Base-by-base conservation (phyloP, 1,284 basidiomycete species). In the Apiotrichum montevideense region DNA sequence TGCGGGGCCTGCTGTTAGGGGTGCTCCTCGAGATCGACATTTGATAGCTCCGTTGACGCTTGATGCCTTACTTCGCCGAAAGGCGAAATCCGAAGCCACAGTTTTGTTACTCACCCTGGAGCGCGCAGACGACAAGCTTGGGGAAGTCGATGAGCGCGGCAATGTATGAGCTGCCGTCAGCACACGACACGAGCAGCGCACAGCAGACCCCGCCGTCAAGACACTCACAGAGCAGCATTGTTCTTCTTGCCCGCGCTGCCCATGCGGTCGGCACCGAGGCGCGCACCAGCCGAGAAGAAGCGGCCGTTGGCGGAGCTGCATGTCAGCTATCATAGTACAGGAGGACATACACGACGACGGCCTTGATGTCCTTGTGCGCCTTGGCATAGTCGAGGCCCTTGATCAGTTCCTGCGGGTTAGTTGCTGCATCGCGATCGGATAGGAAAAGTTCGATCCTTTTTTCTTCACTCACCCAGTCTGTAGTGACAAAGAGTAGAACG, bases 101-200 rank as follows among this genome's bases (percentile, higher is more conserved):
- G 21, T 21, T 21, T 21, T 6, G 6, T 6, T n/a, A 44, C 56
- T 48, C 37, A 55, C 57, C 57, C 33, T 62, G 57, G 2, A 63
- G 44, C 8, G 48, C 55, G 10, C 56, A 59, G 0, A 57, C 55
- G 29, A 51, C 46, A 21, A 63, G 61, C 55, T 59, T 63, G 43
- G 61, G 61, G 49, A 59, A 63, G 46, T 59, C 57, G 48, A 63
- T 59, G 15, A 59, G 58, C 40, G 37, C 45, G 52, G 49, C 51
- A n/a, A 62, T 49, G 52, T 62, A 62, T 32, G 40, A 40, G n/a
- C 54, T 56, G 40, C 33, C 8, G 48, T 58, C 40, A 51, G 52
- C 15, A 21, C 21, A 21, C 21, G 21, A 21, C 21, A 21, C 21
- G 21, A 21, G 21, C 21, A 21, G 21, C 21, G 21, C 21, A 21